Conservation (phyloP, 805 yeast species). For the Wickerhamiella slavikovae region DNA sequence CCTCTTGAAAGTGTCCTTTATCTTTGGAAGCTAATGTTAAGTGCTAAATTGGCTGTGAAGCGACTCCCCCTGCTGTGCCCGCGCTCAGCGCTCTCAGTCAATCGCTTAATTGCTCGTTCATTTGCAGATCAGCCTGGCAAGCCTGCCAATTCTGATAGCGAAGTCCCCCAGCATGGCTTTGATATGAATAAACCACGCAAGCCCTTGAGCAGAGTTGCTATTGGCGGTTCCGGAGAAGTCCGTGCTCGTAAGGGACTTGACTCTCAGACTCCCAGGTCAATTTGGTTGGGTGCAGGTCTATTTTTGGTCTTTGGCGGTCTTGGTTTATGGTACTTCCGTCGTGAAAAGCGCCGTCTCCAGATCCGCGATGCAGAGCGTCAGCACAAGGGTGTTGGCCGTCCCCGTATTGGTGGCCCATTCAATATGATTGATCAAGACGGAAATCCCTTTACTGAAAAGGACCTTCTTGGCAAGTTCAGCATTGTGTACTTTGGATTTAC, state of each 20-base stretch:
- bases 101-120: too few relatives aligned
- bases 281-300: conserved; percentile 60
- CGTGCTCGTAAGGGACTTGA: conserved; percentile 19
- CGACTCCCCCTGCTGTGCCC: too few relatives aligned
- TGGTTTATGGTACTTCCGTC: conserved; percentile 46
- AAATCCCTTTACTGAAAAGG: conserved; percentile 50
- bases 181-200: conserved; percentile 22
- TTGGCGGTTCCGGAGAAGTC: conserved; percentile 32
- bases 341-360: conserved; percentile 57
- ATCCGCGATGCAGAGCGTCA: conserved; percentile 63
- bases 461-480: conserved; percentile 60
- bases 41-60: neutral
- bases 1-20: too few relatives aligned
- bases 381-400: conserved; percentile 78
- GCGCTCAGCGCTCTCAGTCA: too few relatives aligned
- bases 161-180: conserved; percentile 13
- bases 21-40: neutral
- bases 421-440: conserved; percentile 51
- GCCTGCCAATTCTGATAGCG: too few relatives aligned
- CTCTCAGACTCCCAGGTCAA: conserved; percentile 25
- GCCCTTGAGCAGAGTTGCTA: conserved; percentile 63
- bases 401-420: conserved; percentile 84
- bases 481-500: conserved; percentile 91
- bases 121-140: too few relatives aligned
- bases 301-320: conserved; percentile 52